Base-by-base conservation (phyloP, 768 basidiomycete genomes). In the Phylloporus scabripes region DNA sequence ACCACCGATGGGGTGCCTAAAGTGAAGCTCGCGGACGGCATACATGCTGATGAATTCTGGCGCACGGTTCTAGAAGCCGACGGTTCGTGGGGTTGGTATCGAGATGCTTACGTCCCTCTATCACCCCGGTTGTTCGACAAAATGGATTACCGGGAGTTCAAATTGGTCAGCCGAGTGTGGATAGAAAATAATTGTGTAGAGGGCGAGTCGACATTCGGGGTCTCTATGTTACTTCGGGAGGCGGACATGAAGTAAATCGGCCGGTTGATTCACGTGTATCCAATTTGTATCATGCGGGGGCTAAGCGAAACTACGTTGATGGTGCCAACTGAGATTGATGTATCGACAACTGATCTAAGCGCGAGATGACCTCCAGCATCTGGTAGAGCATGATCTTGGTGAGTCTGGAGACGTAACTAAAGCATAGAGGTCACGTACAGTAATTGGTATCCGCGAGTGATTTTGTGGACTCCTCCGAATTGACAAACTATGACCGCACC, bases 21-120 rank as follows among this genome's bases (percentile, higher is more conserved):
- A 0, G 29, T 52, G 21, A 49, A 21, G 5, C 49, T 45, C 21
- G 28, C 7, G 14, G 50, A 45, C 2, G 60, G 63, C 2, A 55
- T 65, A 34, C 59, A 65, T 23, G 49, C 67, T 18, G 61, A 57
- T n/a, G 23, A 26, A 39, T 47, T 24, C 5, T 65, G 63, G 63
- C 49, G 46, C 17, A 52, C 51, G 28, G 40, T 29, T 21, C 33
- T 10, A 33, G 32, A 58, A 5, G 47, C 33, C 7, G 56, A 64
- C 15, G 57, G 61, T 20, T 50, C 46, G 9, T 62, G 59, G 46
- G 68, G 64, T 31, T 72, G 68, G 69, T 59, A 52, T 28, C 57
- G 72, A 52, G 65, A 70, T 37, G 68, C 73, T 52, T 76, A 71
- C 67, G 65, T 78, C 8, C 79, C 79, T 0, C 62, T 80, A 24